These are phyloP conservation scores for Gilbertella persicaria DNA, from an alignment of 371 early-diverging fungal species.

Conservation along the genomic window DNA sequence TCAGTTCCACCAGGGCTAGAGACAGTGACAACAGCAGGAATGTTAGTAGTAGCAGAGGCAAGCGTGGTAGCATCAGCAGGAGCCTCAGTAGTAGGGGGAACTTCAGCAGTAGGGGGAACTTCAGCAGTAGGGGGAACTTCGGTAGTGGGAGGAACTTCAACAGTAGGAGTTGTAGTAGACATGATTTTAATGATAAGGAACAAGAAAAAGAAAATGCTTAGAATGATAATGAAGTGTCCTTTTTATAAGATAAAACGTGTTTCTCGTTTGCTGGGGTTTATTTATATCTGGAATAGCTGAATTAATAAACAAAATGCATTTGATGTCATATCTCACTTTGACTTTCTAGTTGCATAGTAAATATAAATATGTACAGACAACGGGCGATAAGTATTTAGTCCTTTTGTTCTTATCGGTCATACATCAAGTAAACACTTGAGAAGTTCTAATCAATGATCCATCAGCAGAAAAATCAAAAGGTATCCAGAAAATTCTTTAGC, in stretches of 20 bases:
- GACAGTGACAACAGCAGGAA: constrained; percentile 3
- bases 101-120: constrained; percentile 9
- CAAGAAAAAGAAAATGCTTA: constrained; percentile 3
- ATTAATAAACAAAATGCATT: background rate
- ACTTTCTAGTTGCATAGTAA: too few relatives aligned
- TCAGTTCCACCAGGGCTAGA: background rate
- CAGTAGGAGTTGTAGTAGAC: constrained; percentile 6
- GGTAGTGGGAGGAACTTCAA: too few relatives aligned
- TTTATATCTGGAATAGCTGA: background rate
- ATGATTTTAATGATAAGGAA: constrained; percentile 2
- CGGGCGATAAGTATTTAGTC: too few relatives aligned
- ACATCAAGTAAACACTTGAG: too few relatives aligned
- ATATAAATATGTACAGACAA: too few relatives aligned
- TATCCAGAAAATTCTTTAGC: too few relatives aligned
- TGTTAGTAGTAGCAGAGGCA: constrained; percentile 24
- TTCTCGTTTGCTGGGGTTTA: constrained; percentile 18
- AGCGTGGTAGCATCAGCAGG: constrained; percentile 16
- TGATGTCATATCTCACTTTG: background rate
- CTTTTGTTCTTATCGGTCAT: too few relatives aligned
- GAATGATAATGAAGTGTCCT: constrained; percentile 3
- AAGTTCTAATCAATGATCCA: too few relatives aligned
- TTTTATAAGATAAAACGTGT: too few relatives aligned
- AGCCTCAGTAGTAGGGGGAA: constrained; percentile 9
- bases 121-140: constrained; percentile 11
- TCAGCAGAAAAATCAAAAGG: too few relatives aligned